Evolutionary conservation across 805 yeast genomes (phyloP).

Genomic region (Novakomyces olei): DNA sequence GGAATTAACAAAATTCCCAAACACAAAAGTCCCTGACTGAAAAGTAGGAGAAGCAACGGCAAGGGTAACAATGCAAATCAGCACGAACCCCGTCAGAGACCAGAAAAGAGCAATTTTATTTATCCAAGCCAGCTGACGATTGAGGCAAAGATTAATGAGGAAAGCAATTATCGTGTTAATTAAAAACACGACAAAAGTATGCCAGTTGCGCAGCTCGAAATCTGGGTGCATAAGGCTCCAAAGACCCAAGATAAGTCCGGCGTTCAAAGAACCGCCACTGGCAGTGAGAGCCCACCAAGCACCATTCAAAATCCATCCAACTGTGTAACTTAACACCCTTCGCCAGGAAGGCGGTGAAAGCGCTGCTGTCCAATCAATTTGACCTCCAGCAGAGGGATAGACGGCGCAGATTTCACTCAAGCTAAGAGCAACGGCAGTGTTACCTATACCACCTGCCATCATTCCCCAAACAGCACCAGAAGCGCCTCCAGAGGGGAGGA

Average conservation of each 20-base stretch:
- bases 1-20: background rate
- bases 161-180: conserved; percentile 6
- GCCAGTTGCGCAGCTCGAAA: conserved; percentile 9
- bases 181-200: conserved; percentile 10
- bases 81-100: conserved; percentile 7
- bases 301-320: background rate
- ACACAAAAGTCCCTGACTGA: conserved; percentile 3
- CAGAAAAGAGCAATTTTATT: conserved; percentile 12
- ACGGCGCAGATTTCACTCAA: background rate
- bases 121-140: conserved; percentile 9
- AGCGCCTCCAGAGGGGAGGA: background rate
- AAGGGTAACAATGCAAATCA: conserved; percentile 8
- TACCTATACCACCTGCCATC: background rate
- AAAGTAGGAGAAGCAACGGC: conserved; percentile 4
- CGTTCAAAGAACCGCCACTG: background rate
- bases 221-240: background rate
- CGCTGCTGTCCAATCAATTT: background rate
- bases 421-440: background rate
- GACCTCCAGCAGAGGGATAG: background rate
- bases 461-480: background rate
- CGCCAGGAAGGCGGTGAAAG: background rate
- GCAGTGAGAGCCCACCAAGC: background rate
- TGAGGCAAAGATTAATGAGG: conserved; percentile 10
- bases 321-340: background rate
- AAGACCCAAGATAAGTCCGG: background rate